Percentiles rank a stretch among this genome's conserved stretches.
Evolutionary conservation across 441 rosid species (phyloP).

Genomic region (Pelargonium fulgidum): DNA sequence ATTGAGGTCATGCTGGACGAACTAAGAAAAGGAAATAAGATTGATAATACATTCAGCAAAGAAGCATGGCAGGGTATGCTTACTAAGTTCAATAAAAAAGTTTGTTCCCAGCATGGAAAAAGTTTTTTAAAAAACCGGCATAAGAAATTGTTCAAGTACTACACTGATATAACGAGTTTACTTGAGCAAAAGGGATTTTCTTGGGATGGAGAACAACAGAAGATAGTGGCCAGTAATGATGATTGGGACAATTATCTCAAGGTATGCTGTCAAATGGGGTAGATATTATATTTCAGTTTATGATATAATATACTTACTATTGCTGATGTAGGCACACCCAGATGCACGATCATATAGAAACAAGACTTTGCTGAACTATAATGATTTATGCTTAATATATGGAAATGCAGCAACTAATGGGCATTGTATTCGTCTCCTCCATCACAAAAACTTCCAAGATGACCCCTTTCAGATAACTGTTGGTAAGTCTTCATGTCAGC

Average conservation of each 20-base stretch:
- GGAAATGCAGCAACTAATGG: conserved; percentile 27
- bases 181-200: conserved; percentile 40
- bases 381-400: conserved; percentile 37
- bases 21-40: conserved; percentile 31
- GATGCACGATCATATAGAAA: conserved; percentile 31
- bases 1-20: conserved; percentile 43
- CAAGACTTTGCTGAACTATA: conserved; percentile 35
- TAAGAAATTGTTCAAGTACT: conserved; percentile 36
- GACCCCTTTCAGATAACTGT: conserved; percentile 13
- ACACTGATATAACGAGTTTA: conserved; percentile 29
- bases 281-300: conserved; percentile 10
- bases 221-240: conserved; percentile 33
- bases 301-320: conserved; percentile 14
- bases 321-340: conserved; percentile 36
- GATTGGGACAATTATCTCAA: conserved; percentile 39
- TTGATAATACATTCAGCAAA: conserved; percentile 30
- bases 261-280: conserved; percentile 25
- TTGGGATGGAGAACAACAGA: conserved; percentile 40
- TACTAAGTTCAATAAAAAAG: conserved; percentile 34
- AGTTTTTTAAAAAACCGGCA: conserved; percentile 30
- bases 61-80: conserved; percentile 47
- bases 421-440: conserved; percentile 19
- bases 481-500: conserved; percentile 23
- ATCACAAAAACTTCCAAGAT: conserved; percentile 23
- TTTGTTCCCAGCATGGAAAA: conserved; percentile 29